Conservation (phyloP, 768 basidiomycete genomes). For the Leucosporidium yakuticum region DNA sequence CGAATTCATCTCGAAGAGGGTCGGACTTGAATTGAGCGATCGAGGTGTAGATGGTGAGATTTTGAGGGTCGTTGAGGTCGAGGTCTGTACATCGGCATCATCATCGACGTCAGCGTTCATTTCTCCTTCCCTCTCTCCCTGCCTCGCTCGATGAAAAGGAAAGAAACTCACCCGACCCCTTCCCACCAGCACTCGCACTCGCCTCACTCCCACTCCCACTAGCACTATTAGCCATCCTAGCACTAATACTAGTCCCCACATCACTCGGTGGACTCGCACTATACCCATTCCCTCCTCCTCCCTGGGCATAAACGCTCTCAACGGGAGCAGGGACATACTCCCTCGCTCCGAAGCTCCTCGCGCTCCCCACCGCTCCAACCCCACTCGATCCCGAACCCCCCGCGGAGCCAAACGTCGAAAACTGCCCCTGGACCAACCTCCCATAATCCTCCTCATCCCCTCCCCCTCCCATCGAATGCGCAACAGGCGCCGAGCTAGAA, state of each 20-base stretch:
- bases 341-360: not conserved
- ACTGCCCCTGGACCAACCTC: constrained; percentile 6
- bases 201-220: constrained; percentile 61
- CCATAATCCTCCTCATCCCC: constrained; percentile 14
- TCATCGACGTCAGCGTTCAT: not conserved
- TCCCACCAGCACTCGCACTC: constrained; percentile 32
- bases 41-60: constrained; percentile 93
- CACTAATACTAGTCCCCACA: constrained; percentile 19
- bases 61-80: constrained; percentile 91
- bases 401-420: not conserved
- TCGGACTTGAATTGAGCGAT: constrained; percentile 97
- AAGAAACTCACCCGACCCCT: constrained; percentile 2
- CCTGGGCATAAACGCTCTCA: not conserved
- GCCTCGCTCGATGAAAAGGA: not conserved
- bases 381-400: too few relatives aligned
- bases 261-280: constrained; percentile 7
- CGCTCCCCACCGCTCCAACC: not conserved
- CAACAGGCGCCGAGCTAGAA: not conserved
- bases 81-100: constrained; percentile 53
- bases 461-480: not conserved
- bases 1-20: constrained; percentile 91
- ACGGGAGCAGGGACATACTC: not conserved
- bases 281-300: not conserved
- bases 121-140: not conserved
- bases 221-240: constrained; percentile 4